Evolutionary conservation across 129 eudicot species (phyloP), one percentile per base, ranked within the genome.

Genomic region (Flaveria trinervia): DNA sequence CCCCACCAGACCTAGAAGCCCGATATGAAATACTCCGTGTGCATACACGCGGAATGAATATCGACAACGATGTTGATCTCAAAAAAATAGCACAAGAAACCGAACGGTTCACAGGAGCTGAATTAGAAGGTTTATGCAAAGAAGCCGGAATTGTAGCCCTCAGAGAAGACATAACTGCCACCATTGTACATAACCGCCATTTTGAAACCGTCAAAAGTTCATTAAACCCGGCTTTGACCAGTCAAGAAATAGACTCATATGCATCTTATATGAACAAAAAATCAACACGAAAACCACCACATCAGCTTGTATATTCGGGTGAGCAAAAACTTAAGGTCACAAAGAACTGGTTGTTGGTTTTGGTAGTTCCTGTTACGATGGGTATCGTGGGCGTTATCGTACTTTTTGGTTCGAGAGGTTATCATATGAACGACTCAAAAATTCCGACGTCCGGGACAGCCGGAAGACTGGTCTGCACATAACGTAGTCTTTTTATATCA

Each of bases 71-170:
- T 46, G 93, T 94, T 43, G 83, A 91, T 80, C 89, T 94, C 43
- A 64, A 71, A 73, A 83, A 78, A 77, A 82, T 94, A 79, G 98
- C 99, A 54, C 81, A 86, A 83, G 92, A 83, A 26, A 94, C 97
- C 16, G 97, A 94, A 54, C 90, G 84, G 44, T 91, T 91, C 83
- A 89, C 93, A 0, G 99, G 99, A 65, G 99, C 98, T 0, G 98
- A 94, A 80, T 72, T 94, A 71, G 93, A 89, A 78, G 96, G 90
- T 6, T 73, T 94, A 13, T 94, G 99, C 77, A 78, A 79, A 54
- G 97, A 91, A 86, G 99, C 97, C 41, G 99, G 90, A 80, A 87
- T 91, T 1, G 89, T 87, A 46, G 97, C 98, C 71, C 79, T 91
- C 17, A 87, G 99, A 73, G 97, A 94, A 83, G 84, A 89, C 85